These are phyloP conservation scores for Batrachochytrium dendrobatidis DNA, from an alignment of 371 early-diverging fungal genomes.

Conservation along the genomic window DNA sequence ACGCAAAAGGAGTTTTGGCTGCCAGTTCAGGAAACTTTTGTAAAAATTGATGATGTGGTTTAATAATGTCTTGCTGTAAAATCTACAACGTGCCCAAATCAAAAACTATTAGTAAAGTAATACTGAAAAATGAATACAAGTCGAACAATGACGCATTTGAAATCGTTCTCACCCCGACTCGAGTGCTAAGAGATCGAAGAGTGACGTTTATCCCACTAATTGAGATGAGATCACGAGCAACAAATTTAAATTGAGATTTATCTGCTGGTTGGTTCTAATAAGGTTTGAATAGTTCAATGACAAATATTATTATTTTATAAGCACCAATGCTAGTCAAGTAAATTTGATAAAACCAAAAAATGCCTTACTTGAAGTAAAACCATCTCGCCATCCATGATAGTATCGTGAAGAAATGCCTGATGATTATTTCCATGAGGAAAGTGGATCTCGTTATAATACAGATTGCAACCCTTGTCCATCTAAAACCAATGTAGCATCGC, in stretches of 20 bases:
- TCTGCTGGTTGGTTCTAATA: conserved; percentile 30
- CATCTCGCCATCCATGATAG: conserved; percentile 90
- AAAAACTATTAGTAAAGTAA: background rate
- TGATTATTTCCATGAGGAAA: conserved; percentile 54
- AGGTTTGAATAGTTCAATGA: background rate
- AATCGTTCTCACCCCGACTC: conserved; percentile 59
- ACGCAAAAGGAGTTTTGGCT: conserved; percentile 56
- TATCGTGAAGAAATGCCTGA: conserved; percentile 50
- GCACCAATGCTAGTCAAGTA: background rate
- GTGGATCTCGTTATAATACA: conserved; percentile 54
- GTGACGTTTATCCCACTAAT: conserved; percentile 47
- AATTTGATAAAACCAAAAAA: background rate
- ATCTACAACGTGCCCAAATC: background rate
- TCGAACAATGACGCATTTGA: background rate
- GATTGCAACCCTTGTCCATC: conserved; percentile 86
- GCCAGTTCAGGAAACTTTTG: conserved; percentile 35
- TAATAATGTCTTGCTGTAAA: conserved; percentile 53
- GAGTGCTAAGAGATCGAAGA: conserved; percentile 47
- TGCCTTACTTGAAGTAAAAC: conserved; percentile 50
- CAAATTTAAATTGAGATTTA: conserved; percentile 21
- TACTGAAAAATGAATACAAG: background rate
- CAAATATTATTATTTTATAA: background rate
- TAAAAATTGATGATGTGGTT: conserved; percentile 57
- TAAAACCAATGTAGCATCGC: conserved; percentile 27
- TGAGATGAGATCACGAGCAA: conserved; percentile 73